phyloP scores from a whole-genome alignment of 1,284 basidiomycete species.

The Cutaneotrichosporon mucoides region DNA sequence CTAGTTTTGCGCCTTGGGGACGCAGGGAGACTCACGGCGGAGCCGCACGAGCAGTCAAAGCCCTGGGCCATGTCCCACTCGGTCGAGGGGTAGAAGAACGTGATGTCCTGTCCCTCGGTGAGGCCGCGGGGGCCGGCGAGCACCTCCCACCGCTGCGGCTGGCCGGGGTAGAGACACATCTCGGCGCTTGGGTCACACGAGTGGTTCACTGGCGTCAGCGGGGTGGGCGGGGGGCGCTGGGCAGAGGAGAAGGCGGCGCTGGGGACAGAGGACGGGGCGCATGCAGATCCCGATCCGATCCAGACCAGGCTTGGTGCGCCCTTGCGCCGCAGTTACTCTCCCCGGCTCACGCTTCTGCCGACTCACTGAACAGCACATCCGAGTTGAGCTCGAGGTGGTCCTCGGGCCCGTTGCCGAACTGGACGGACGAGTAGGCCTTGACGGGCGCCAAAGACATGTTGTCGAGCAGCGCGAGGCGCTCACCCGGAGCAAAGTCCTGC shows the following conservation, averaged over 20 bases:
- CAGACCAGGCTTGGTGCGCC: no score
- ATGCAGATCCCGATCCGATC: no score
- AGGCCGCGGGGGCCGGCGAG: conserved; percentile 45
- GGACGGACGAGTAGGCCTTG: conserved; percentile 50
- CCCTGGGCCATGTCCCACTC: conserved; percentile 69
- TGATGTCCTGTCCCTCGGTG: conserved; percentile 51
- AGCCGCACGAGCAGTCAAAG: conserved; percentile 58
- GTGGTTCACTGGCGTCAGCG: conserved; percentile 56
- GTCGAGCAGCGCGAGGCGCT: conserved; percentile 32
- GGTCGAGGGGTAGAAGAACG: conserved; percentile 65
- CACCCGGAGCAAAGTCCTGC: conserved; percentile 40
- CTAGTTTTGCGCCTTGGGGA: no score
- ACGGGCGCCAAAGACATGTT: conserved; percentile 39
- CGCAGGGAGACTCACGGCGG: conserved; percentile 35
- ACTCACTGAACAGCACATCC: conserved; percentile 58
- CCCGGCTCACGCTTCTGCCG: not conserved
- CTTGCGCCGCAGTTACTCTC: not conserved
- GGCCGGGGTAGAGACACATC: conserved; percentile 55
- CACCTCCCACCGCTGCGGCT: conserved; percentile 51
- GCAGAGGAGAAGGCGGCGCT: no score
- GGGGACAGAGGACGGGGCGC: no score
- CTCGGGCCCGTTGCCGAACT: conserved; percentile 49
- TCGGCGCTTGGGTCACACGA: conserved; percentile 62
- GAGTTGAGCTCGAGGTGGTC: conserved; percentile 63
- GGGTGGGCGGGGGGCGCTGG: not conserved